Percentiles rank a stretch among this genome's conserved stretches.
These are phyloP conservation scores for Claviceps purpurea DNA, from an alignment of 2,329 filamentous ascomycete genomes.

Conservation along the genomic window DNA sequence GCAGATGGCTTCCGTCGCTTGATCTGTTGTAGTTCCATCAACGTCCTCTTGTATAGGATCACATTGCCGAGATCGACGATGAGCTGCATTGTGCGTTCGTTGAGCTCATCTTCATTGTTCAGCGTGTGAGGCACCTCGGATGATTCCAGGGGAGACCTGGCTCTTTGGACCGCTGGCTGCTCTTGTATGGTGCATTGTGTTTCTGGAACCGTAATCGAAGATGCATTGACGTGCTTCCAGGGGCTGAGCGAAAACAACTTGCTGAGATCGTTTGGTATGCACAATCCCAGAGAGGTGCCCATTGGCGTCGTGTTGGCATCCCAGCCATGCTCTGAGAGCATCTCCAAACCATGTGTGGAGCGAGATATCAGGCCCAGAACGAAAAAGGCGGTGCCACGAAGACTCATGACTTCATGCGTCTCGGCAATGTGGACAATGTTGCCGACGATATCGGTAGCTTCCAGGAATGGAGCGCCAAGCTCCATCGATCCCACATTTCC, in stretches of 20 bases:
- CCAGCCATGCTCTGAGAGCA: constrained; percentile 82
- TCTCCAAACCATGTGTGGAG: constrained; percentile 83
- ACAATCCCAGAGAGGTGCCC: constrained; percentile 75
- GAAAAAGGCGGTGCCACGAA: constrained; percentile 93
- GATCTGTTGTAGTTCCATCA: constrained; percentile 67
- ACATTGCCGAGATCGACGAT: constrained; percentile 86
- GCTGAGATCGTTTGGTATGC: constrained; percentile 65
- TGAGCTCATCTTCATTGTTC: constrained; percentile 50
- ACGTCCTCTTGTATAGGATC: constrained; percentile 77
- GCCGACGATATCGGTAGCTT: constrained; percentile 76
- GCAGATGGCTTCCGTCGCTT: constrained; percentile 61
- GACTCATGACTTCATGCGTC: constrained; percentile 74
- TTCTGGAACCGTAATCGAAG: constrained; percentile 32
- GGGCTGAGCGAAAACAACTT: constrained; percentile 61
- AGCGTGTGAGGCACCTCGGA: constrained; percentile 30
- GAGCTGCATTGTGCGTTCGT: constrained; percentile 68
- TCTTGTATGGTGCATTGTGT: constrained; percentile 39
- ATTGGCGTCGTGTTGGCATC: constrained; percentile 76
- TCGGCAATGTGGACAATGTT: constrained; percentile 84
- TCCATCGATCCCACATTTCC: constrained; percentile 99
- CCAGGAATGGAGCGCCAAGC: constrained; percentile 84
- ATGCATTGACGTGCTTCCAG: constrained; percentile 40
- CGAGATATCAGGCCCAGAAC: constrained; percentile 85
- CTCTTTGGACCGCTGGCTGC: constrained; percentile 27
- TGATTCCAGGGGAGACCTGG: constrained; percentile 29